Evolutionary conservation across 345 rosid genomes (phyloP), one percentile per base, ranked within the genome.

Genomic region (Pistacia atlantica): DNA sequence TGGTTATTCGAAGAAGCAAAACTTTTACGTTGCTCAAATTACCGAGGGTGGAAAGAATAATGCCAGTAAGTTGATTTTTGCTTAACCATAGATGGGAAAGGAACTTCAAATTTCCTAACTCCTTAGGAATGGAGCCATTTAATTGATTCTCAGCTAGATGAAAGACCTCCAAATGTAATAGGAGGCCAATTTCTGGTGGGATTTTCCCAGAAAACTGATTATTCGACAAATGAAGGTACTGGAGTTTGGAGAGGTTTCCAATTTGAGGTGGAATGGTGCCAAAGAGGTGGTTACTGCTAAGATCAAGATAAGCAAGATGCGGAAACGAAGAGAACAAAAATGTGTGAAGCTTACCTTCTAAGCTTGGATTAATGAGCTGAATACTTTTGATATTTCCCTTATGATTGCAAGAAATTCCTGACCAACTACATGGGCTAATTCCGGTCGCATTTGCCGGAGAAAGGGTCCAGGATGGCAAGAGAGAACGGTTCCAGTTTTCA

Each of bases 251-350:
- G 9, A 80, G 67, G 35, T 56, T 65, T 4, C 78, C 54, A 13
- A 86, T 65, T 1, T 63, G 58, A 2, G 78, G 37, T 82, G 62
- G 25, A 7, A 49, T 49, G 11, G 54, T 49, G 8, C 54, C 54
- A 49, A 49, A 22, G 1, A 49, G 54, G 2, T 28, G 17, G 25
- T 86, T 86, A 25, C 25, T 54, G 52, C 72, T 51, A 16, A 84
- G 75, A 66, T 74, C 79, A 66, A 22, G 67, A 33, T 14, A 63
- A 22, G 57, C 16, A 2, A 86, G 84, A 57, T 77, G 51, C 12
- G 69, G 82, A 52, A 83, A 48, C 22, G 79, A 80, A 0, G 52
- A 49, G 80, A 81, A 83, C 0, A 78, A 65, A 65, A 81, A 71
- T 31, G 42, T 33, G 12, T 63, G 2, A 20, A 84, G 87, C 3